Conservation (phyloP, 1,284 basidiomycete species). For the Boletellus deceptivus region DNA sequence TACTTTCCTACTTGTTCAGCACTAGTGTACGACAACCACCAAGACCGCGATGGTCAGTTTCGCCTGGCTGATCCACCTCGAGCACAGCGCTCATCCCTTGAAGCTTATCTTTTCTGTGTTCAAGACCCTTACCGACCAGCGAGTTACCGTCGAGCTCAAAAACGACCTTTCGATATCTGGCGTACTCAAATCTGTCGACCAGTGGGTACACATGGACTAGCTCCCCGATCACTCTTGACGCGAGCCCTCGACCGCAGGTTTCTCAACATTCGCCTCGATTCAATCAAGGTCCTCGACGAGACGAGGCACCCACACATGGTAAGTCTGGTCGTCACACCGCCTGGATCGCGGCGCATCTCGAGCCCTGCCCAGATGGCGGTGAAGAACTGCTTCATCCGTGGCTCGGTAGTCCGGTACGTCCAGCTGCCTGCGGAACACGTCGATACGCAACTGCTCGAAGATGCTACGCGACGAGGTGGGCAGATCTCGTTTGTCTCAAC, state of each 20-base stretch:
- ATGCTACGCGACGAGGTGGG: slow-evolving; percentile 93
- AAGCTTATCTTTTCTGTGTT: slow-evolving; percentile 97
- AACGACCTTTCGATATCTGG: slow-evolving; percentile 98
- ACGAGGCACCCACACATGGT: slow-evolving; percentile 98
- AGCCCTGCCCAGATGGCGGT: slow-evolving; percentile 80
- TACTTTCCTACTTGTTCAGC: no score
- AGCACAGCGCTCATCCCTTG: slow-evolving; percentile 10
- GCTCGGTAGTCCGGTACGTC: slow-evolving; percentile 97
- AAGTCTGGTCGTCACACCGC: slow-evolving; percentile 9
- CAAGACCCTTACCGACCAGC: slow-evolving; percentile 98
- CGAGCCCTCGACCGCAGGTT: slow-evolving; percentile 57
- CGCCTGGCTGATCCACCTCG: background rate
- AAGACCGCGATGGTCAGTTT: slow-evolving; percentile 24
- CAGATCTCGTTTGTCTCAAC: background rate
- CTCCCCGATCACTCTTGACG: background rate
- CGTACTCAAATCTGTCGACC: slow-evolving; percentile 96
- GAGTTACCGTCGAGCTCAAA: slow-evolving; percentile 97
- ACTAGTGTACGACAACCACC: background rate
- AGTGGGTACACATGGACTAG: slow-evolving; percentile 53
- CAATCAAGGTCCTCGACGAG: slow-evolving; percentile 91
- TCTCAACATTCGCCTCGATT: slow-evolving; percentile 95
- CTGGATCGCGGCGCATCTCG: background rate
- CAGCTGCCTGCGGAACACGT: slow-evolving; percentile 91
- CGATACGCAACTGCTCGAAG: slow-evolving; percentile 94
- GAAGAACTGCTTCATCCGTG: slow-evolving; percentile 98